Conservation (phyloP, 2,329 filamentous ascomycete species). For the Neopestalotiopsis sp. region DNA sequence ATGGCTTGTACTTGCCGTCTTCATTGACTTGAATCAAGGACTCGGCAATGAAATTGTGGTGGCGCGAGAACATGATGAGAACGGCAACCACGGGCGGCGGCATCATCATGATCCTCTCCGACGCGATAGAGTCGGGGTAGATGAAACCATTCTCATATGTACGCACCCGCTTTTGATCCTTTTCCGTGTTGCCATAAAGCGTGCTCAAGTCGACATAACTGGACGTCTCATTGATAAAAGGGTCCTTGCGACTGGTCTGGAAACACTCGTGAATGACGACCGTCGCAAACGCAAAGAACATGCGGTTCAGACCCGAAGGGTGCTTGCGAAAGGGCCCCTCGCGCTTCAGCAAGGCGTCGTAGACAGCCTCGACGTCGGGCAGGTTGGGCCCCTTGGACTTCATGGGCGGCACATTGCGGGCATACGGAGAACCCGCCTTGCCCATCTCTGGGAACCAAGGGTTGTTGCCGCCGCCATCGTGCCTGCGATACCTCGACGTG, state of each 20-base stretch:
- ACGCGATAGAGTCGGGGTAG: slow-evolving; percentile 48
- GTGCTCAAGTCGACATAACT: slow-evolving; percentile 53
- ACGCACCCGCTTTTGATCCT: slow-evolving; percentile 46
- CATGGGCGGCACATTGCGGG: slow-evolving; percentile 47
- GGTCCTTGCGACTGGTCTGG: slow-evolving; percentile 44
- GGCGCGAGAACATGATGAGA: slow-evolving; percentile 48
- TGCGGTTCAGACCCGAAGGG: slow-evolving; percentile 47
- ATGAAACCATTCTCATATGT: slow-evolving; percentile 48
- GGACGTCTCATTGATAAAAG: slow-evolving; percentile 50
- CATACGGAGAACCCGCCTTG: slow-evolving; percentile 53
- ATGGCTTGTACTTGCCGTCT: slow-evolving; percentile 45
- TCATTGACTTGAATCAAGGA: slow-evolving; percentile 47
- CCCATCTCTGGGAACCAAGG: slow-evolving; percentile 56
- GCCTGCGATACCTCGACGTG: slow-evolving; percentile 45
- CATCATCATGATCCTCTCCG: slow-evolving; percentile 52
- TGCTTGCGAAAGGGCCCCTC: slow-evolving; percentile 45
- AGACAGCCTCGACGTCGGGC: slow-evolving; percentile 52
- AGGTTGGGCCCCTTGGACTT: slow-evolving; percentile 55
- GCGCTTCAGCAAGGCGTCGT: slow-evolving; percentile 48
- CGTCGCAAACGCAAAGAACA: slow-evolving; percentile 53
- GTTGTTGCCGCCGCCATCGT: slow-evolving; percentile 52
- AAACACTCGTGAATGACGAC: slow-evolving; percentile 54
- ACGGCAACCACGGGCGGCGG: slow-evolving; percentile 49
- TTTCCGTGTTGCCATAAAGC: slow-evolving; percentile 48
- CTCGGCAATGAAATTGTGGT: slow-evolving; percentile 48